Conservation (phyloP, 1,284 basidiomycete genomes). For the Thecaphora frezii region DNA sequence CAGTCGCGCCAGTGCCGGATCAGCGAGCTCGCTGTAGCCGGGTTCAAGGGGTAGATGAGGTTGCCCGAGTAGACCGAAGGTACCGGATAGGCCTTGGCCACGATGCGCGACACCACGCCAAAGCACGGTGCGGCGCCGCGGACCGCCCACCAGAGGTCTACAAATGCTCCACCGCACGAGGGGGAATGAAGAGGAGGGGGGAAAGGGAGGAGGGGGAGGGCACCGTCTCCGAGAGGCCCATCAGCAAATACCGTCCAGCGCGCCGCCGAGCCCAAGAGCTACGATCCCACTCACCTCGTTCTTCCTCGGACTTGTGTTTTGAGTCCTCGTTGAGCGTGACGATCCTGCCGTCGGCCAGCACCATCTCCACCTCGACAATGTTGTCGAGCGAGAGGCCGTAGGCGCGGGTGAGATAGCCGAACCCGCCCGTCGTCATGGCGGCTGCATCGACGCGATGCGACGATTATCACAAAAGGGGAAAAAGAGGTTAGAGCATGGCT, state of each 20-base stretch:
- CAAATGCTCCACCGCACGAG: too few species aligned
- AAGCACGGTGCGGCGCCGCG: conserved; percentile 81
- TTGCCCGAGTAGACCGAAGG: conserved; percentile 87
- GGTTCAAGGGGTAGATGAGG: conserved; percentile 82
- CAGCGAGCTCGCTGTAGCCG: conserved; percentile 77
- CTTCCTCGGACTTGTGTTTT: conserved; percentile 40
- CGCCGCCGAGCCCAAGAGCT: too few species aligned
- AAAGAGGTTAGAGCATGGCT: too few species aligned
- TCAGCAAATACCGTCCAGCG: too few species aligned
- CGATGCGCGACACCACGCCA: conserved; percentile 83
- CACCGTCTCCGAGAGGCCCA: too few species aligned
- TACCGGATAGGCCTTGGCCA: conserved; percentile 79
- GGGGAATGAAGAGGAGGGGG: not conserved
- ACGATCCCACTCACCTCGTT: conserved; percentile 25
- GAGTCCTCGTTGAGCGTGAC: conserved; percentile 41
- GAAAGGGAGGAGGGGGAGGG: conserved; percentile 1
- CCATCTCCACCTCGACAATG: conserved; percentile 50
- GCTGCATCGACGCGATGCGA: too few species aligned
- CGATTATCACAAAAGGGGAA: too few species aligned
- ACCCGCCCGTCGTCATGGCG: conserved; percentile 82
- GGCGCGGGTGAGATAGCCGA: conserved; percentile 81
- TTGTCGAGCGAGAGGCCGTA: conserved; percentile 67
- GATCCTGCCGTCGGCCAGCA: conserved; percentile 51
- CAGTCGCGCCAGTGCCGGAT: conserved; percentile 90
- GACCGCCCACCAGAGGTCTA: conserved; percentile 79